A percentile compares a stretch with the other conserved stretches of the same genome.
Conservation (phyloP, 2,329 filamentous ascomycete genomes). For the Penicillium oxalicum region DNA sequence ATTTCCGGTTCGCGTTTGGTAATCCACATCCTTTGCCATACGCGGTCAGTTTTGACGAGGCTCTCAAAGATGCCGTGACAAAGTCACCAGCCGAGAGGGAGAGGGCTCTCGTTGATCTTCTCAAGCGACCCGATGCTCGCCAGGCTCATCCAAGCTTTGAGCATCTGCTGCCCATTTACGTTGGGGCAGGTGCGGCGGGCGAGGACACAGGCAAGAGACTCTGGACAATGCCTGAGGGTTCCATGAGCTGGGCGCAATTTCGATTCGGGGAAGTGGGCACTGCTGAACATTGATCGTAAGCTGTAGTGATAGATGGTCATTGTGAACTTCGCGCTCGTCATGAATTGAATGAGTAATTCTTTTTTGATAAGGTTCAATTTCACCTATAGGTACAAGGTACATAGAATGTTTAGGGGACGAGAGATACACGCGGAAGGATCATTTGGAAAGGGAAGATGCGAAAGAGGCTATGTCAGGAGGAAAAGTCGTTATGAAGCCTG, state of each 20-base stretch:
- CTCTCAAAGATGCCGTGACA: constrained; percentile 59
- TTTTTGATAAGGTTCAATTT: constrained; percentile 19
- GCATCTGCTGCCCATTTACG: constrained; percentile 56
- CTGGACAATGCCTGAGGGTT: constrained; percentile 48
- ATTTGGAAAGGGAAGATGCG: constrained; percentile 16
- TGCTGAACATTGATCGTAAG: constrained; percentile 20
- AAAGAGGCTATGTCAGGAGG: constrained; percentile 3
- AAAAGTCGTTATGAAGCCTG: constrained; percentile 31
- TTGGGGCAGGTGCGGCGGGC: constrained; percentile 52
- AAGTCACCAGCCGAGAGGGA: constrained; percentile 39
- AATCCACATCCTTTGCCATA: constrained; percentile 50
- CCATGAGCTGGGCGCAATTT: constrained; percentile 52
- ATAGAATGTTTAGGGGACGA: constrained; percentile 22
- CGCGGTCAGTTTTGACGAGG: constrained; percentile 59
- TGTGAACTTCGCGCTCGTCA: neutral
- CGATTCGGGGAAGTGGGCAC: constrained; percentile 41
- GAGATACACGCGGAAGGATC: constrained; percentile 21
- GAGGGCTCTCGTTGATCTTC: constrained; percentile 41
- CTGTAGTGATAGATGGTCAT: neutral
- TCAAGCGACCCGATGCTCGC: constrained; percentile 50
- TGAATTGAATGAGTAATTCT: neutral
- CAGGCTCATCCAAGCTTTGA: constrained; percentile 60
- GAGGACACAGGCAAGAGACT: constrained; percentile 41
- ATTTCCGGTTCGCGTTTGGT: constrained; percentile 46
- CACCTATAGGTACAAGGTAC: constrained; percentile 41